phyloP scores from a whole-genome alignment of 2,329 filamentous ascomycete genomes.

The Exserohilum turcica region DNA sequence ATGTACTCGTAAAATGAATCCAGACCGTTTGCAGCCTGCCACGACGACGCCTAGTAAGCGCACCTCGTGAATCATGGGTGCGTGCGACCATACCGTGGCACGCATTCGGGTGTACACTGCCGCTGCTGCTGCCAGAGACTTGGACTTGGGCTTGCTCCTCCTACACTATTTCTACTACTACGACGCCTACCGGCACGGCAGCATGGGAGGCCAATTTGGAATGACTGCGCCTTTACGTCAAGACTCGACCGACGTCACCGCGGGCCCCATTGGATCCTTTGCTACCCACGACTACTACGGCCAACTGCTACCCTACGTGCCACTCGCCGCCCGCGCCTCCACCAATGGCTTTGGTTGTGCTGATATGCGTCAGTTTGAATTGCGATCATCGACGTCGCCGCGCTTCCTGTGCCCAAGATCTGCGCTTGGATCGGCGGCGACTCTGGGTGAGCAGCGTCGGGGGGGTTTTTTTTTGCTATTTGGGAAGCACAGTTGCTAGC shows the following conservation, averaged over 20 bases:
- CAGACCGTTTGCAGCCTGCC: background rate
- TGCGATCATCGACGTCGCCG: slow-evolving; percentile 29
- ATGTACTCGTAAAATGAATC: background rate
- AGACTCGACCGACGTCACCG: slow-evolving; percentile 5
- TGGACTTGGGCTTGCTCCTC: too few relatives aligned
- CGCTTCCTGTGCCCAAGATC: slow-evolving; percentile 31
- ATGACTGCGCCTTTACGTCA: slow-evolving; percentile 6
- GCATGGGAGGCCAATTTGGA: background rate
- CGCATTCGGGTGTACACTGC: background rate
- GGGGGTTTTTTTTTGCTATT: slow-evolving; percentile 23
- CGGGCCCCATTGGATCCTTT: background rate
- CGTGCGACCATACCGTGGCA: background rate
- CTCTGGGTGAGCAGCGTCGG: slow-evolving; percentile 6
- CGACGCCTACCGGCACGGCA: too few relatives aligned
- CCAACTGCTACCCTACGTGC: background rate
- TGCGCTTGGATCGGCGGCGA: slow-evolving; percentile 25
- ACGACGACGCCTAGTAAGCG: background rate
- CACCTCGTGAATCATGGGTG: background rate
- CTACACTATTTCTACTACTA: too few relatives aligned
- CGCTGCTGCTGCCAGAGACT: background rate
- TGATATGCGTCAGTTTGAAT: slow-evolving; percentile 21
- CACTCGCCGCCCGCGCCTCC: background rate
- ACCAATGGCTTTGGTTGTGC: background rate
- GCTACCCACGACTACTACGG: background rate
- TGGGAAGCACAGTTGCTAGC: slow-evolving; percentile 25